phyloP scores from a whole-genome alignment of 2,329 filamentous ascomycete genomes.

The Aspergillus fijiensis region DNA sequence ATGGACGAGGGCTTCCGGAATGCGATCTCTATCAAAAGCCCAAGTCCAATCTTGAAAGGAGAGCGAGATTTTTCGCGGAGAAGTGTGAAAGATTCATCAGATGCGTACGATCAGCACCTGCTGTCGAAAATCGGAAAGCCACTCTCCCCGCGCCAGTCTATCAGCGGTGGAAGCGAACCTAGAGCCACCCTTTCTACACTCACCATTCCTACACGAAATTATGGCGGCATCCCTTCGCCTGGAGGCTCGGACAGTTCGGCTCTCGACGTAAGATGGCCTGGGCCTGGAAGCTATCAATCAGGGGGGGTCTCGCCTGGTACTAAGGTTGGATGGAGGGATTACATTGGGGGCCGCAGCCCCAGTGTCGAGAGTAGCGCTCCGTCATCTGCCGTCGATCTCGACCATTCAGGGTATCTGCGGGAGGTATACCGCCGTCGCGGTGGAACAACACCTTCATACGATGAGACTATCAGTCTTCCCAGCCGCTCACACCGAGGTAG shows the following conservation, averaged over 20 bases:
- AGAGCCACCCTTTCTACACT: conserved; percentile 33
- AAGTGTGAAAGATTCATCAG: conserved; percentile 58
- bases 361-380: conserved; percentile 44
- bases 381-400: conserved; percentile 42
- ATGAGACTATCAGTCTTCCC: conserved; percentile 52
- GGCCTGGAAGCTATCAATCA: conserved; percentile 37
- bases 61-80: conserved; percentile 59
- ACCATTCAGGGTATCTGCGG: conserved; percentile 37
- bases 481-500: conserved; percentile 59
- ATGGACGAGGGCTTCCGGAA: conserved; percentile 36
- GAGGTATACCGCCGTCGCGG: conserved; percentile 46
- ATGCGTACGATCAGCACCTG: conserved; percentile 63
- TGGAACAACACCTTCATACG: conserved; percentile 48
- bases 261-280: conserved; percentile 39
- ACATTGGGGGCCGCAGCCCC: conserved; percentile 44
- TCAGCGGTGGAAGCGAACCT: conserved; percentile 33
- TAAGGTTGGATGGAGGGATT: conserved; percentile 43
- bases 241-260: conserved; percentile 32
- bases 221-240: conserved; percentile 34
- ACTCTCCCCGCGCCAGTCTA: conserved; percentile 51
- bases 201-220: conserved; percentile 34
- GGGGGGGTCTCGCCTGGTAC: conserved; percentile 44
- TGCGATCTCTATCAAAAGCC: conserved; percentile 29
- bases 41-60: conserved; percentile 51
- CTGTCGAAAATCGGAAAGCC: conserved; percentile 63